Evolutionary conservation across 768 basidiomycete genomes (phyloP).

Genomic region (Phallus indusiatus): DNA sequence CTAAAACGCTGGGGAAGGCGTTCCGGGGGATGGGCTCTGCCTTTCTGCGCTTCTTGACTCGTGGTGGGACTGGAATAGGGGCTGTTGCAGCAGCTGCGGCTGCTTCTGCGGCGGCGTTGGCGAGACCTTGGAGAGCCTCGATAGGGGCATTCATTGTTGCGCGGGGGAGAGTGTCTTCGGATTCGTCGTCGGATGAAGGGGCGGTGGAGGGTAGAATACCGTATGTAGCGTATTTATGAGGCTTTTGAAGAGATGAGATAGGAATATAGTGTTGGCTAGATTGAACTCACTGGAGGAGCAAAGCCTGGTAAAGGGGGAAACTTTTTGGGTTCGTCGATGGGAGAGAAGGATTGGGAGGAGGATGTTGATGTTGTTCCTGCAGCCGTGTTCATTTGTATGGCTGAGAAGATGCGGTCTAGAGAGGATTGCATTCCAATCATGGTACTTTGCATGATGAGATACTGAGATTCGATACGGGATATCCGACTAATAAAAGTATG

Average conservation of each 20-base stretch:
- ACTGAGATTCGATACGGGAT: conserved; percentile 78
- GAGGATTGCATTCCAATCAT: conserved; percentile 94
- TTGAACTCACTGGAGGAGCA: conserved; percentile 67
- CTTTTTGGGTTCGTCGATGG: conserved; percentile 22
- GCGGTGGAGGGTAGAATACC: conserved; percentile 80
- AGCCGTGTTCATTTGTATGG: conserved; percentile 37
- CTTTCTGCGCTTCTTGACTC: conserved; percentile 78
- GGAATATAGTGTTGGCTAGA: conserved; percentile 9
- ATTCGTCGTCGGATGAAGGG: conserved; percentile 84
- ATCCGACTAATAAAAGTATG: conserved; percentile 44
- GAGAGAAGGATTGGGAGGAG: conserved; percentile 4
- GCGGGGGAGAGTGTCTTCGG: conserved; percentile 79
- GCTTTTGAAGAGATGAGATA: conserved; percentile 32
- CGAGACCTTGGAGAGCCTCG: conserved; percentile 87
- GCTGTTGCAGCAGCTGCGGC: conserved; percentile 45
- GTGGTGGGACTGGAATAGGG: neutral
- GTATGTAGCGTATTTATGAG: conserved; percentile 85
- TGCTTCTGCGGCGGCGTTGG: conserved; percentile 92
- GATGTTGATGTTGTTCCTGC: conserved; percentile 22
- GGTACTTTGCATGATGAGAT: conserved; percentile 87
- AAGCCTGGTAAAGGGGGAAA: conserved; percentile 91
- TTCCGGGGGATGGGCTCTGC: conserved; percentile 77
- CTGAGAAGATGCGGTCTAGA: conserved; percentile 70
- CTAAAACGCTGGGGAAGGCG: conserved; percentile 82
- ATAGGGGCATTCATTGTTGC: conserved; percentile 85